Percentiles rank a stretch among this genome's conserved stretches.
Conservation (phyloP, 1,139 yeast species). For the Saccharomycopsis hybrid region DNA sequence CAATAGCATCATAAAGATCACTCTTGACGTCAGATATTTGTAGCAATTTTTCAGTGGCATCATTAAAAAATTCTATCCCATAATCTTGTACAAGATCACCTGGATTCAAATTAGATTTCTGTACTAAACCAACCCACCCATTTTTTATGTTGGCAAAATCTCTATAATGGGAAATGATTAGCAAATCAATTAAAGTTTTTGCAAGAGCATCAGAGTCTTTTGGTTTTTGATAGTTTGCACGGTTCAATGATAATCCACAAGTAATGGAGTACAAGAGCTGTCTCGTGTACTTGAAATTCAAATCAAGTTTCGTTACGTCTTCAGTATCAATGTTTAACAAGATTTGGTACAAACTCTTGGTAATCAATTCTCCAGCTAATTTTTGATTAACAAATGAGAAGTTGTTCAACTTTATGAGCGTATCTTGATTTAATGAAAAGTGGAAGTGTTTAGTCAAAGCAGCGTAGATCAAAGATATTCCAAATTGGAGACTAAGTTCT, state of each 20-base stretch:
- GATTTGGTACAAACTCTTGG: conserved; percentile 26
- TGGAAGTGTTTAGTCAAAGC: conserved; percentile 35
- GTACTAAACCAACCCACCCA: conserved; percentile 79
- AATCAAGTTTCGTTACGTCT: conserved; percentile 24
- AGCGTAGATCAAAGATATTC: conserved; percentile 15
- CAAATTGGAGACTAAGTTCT: conserved; percentile 15
- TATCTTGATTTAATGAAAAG: conserved; percentile 31
- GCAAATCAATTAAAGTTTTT: conserved; percentile 37
- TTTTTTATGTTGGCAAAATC: conserved; percentile 38
- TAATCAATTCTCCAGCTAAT: conserved; percentile 24
- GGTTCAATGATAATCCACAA: conserved; percentile 1
- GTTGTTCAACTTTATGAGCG: conserved; percentile 21
- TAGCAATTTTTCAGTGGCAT: conserved; percentile 25
- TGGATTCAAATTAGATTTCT: conserved; percentile 59
- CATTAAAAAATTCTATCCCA: conserved; percentile 34
- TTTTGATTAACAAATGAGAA: conserved; percentile 24
- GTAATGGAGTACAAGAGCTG: conserved; percentile 43
- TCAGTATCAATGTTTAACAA: conserved; percentile 26
- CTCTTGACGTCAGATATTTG: not conserved
- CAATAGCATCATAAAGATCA: conserved; percentile 37
- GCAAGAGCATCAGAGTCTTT: conserved; percentile 32
- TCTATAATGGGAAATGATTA: conserved; percentile 52
- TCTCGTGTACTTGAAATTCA: conserved; percentile 30
- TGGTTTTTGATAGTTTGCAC: conserved; percentile 28
- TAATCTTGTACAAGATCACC: conserved; percentile 44